Conservation (phyloP, 306 rosid genomes). For the Casuarina cunninghamiana region DNA sequence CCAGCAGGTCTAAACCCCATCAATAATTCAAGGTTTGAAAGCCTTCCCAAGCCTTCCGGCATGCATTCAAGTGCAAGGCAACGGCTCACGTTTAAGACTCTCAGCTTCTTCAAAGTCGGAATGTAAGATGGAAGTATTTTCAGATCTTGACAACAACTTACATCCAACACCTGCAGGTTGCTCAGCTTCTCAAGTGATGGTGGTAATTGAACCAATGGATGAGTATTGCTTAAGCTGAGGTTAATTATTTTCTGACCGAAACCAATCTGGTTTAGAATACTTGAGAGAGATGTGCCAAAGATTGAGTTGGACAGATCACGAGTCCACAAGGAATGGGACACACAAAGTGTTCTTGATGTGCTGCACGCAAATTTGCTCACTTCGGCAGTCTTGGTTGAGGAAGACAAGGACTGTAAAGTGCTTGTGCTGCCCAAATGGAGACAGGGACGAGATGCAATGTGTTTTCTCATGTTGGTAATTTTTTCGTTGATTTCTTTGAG, state of each 20-base stretch:
- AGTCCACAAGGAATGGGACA: slow-evolving; percentile 16
- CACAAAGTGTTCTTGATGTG: slow-evolving; percentile 22
- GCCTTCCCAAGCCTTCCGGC: slow-evolving; percentile 38
- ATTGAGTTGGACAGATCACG: slow-evolving; percentile 33
- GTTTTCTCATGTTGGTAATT: slow-evolving; percentile 18
- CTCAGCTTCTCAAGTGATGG: slow-evolving; percentile 31
- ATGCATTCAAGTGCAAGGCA: slow-evolving; percentile 33
- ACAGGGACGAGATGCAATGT: slow-evolving; percentile 20
- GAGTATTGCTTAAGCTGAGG: slow-evolving; percentile 36
- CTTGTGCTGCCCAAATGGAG: slow-evolving; percentile 33
- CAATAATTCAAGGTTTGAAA: slow-evolving; percentile 39
- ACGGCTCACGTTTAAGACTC: slow-evolving; percentile 22
- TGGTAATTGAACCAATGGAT: slow-evolving; percentile 33
- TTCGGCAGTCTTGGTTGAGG: slow-evolving; percentile 32
- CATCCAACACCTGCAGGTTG: slow-evolving; percentile 35
- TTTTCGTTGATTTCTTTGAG: slow-evolving; percentile 23
- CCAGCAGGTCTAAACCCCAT: slow-evolving; percentile 38
- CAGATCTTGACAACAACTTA: slow-evolving; percentile 33
- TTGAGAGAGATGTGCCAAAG: slow-evolving; percentile 23
- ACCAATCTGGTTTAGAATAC: slow-evolving; percentile 18
- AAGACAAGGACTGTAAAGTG: slow-evolving; percentile 25
- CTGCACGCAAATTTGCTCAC: slow-evolving; percentile 29
- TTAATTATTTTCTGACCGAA: slow-evolving; percentile 29
- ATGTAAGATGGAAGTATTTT: slow-evolving; percentile 30
- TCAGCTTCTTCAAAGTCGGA: slow-evolving; percentile 32